These are phyloP conservation scores for Paraurostyla sp. DNA, from an alignment of 73 alveolate species.

Conservation along the genomic window DNA sequence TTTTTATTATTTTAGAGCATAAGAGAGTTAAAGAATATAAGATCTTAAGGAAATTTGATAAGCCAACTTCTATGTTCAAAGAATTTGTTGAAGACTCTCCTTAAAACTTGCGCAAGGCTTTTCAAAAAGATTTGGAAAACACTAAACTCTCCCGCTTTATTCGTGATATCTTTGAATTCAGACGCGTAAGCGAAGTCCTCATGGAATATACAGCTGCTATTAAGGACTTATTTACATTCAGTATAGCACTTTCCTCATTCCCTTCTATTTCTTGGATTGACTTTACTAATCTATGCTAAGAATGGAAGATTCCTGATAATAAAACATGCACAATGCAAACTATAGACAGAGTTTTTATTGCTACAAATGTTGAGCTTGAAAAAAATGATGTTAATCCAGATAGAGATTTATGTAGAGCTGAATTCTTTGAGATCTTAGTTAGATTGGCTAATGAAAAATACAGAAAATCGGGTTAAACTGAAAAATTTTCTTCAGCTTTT, in stretches of 20 bases:
- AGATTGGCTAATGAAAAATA: slow-evolving; percentile 64
- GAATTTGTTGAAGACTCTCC: slow-evolving; percentile 55
- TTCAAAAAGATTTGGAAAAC: slow-evolving; percentile 42
- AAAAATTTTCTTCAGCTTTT: slow-evolving; percentile 43
- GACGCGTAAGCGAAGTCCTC: slow-evolving; percentile 27
- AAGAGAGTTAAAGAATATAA: slow-evolving; percentile 49
- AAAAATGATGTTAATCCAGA: neutral
- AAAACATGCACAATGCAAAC: slow-evolving; percentile 40
- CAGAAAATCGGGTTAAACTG: slow-evolving; percentile 20
- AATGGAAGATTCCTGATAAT: slow-evolving; percentile 37
- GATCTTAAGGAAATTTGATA: slow-evolving; percentile 40
- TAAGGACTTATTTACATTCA: slow-evolving; percentile 7
- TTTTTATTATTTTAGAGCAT: neutral
- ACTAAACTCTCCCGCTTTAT: slow-evolving; percentile 45
- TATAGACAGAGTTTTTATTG: slow-evolving; percentile 55
- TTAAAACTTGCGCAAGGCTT: neutral
- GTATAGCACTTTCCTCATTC: slow-evolving; percentile 25
- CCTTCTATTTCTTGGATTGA: slow-evolving; percentile 72
- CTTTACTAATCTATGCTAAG: slow-evolving; percentile 28
- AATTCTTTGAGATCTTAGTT: slow-evolving; percentile 69
- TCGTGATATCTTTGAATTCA: slow-evolving; percentile 3
- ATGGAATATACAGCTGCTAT: neutral
- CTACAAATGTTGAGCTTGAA: slow-evolving; percentile 28
- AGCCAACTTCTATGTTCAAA: slow-evolving; percentile 57
- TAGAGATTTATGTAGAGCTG: slow-evolving; percentile 63